Evolutionary conservation across 2,329 filamentous ascomycete genomes (phyloP).

Genomic region (Tympanopsis confertula): DNA sequence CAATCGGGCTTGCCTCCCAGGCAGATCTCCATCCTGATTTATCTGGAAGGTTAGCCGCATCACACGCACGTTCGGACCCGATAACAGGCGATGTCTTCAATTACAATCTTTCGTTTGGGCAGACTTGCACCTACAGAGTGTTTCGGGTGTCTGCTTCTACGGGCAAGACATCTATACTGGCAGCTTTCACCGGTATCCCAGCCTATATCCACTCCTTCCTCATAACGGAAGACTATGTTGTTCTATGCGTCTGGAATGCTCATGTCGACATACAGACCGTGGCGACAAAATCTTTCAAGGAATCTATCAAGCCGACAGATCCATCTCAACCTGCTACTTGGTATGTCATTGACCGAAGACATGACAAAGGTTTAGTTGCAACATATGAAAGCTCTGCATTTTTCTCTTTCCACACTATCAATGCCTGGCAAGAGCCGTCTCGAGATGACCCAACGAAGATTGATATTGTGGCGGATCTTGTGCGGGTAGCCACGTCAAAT

Average conservation of each 20-base stretch:
- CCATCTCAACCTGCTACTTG: conserved; percentile 33
- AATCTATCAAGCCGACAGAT: conserved; percentile 35
- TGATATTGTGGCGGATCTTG: conserved; percentile 38
- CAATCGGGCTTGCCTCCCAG: conserved; percentile 34
- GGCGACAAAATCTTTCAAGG: neutral
- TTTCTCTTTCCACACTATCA: conserved; percentile 47
- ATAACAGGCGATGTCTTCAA: conserved; percentile 45
- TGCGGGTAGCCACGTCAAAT: conserved; percentile 32
- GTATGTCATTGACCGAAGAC: conserved; percentile 42
- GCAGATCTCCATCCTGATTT: conserved; percentile 36
- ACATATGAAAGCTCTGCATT: conserved; percentile 38
- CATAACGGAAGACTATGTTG: conserved; percentile 39
- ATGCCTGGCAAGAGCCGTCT: conserved; percentile 36
- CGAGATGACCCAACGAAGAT: conserved; percentile 7
- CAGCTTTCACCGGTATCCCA: conserved; percentile 29
- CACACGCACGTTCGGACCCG: conserved; percentile 42
- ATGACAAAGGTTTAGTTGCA: conserved; percentile 34
- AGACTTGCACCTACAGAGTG: conserved; percentile 33
- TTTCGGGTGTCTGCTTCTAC: conserved; percentile 37
- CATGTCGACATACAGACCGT: conserved; percentile 29
- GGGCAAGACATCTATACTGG: conserved; percentile 40
- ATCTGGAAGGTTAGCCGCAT: conserved; percentile 33
- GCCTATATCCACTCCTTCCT: conserved; percentile 46
- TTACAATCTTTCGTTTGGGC: conserved; percentile 39
- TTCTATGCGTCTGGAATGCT: conserved; percentile 45